Conservation (phyloP, 352 stramenopile genomes). For the Globisporangium rhizosaccharum region DNA sequence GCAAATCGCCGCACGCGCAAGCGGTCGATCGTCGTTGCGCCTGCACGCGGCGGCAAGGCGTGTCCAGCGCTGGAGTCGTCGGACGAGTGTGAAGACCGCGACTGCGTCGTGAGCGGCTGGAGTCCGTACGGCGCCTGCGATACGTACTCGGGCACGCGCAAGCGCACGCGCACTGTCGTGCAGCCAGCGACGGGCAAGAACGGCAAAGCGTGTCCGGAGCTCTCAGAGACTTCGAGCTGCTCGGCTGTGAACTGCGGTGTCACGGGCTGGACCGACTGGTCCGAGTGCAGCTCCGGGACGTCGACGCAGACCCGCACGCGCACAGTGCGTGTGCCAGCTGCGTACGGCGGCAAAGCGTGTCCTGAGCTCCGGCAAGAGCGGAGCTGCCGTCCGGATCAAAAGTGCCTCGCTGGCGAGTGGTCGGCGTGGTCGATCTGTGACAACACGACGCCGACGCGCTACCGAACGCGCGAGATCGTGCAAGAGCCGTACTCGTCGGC, state of each 20-base stretch:
- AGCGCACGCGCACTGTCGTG: slow-evolving; percentile 30
- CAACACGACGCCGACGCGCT: slow-evolving; percentile 22
- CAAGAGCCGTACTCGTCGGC: slow-evolving; percentile 14
- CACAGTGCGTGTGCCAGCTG: slow-evolving; percentile 27
- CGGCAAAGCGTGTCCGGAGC: slow-evolving; percentile 37
- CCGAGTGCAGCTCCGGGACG: slow-evolving; percentile 29
- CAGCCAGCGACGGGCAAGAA: slow-evolving; percentile 18
- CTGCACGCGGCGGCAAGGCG: slow-evolving; percentile 27
- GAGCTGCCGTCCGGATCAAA: slow-evolving; percentile 32
- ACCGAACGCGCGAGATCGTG: slow-evolving; percentile 35
- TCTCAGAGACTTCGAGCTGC: slow-evolving; percentile 36
- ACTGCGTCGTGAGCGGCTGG: slow-evolving; percentile 60
- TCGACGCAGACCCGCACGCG: slow-evolving; percentile 31
- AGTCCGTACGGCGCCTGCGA: slow-evolving; percentile 35
- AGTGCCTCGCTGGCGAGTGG: slow-evolving; percentile 46
- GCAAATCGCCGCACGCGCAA: slow-evolving; percentile 23
- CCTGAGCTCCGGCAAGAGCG: slow-evolving; percentile 33
- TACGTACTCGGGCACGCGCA: slow-evolving; percentile 22
- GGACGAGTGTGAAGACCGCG: slow-evolving; percentile 25
- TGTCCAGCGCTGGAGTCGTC: slow-evolving; percentile 34
- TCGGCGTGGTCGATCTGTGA: slow-evolving; percentile 40
- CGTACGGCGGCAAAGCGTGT: slow-evolving; percentile 33
- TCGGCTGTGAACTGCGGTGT: slow-evolving; percentile 47
- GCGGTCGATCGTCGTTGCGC: slow-evolving; percentile 31
- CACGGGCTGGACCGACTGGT: slow-evolving; percentile 40